These are phyloP conservation scores for Komagataella mondaviorum DNA, from an alignment of 805 yeast species.

Conservation along the genomic window DNA sequence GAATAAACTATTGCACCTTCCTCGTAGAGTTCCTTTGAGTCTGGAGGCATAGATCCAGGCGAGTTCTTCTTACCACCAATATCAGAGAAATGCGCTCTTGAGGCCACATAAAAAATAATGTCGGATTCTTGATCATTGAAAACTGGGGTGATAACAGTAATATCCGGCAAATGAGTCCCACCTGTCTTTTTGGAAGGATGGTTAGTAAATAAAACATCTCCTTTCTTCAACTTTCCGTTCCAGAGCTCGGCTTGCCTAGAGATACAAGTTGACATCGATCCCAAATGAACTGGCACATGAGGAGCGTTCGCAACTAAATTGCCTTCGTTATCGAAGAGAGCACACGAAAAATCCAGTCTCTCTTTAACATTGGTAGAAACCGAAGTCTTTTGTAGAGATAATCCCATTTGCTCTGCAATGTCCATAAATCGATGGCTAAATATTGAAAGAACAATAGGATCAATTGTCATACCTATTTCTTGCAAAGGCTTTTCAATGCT, in stretches of 20 bases:
- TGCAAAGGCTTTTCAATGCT: conserved; percentile 5
- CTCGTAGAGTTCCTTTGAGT: conserved; percentile 70
- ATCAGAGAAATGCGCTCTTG: conserved; percentile 94
- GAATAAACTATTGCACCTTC: conserved; percentile 87
- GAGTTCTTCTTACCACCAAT: conserved; percentile 63
- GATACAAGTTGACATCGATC: conserved; percentile 77
- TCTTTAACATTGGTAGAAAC: conserved; percentile 79
- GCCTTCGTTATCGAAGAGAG: conserved; percentile 66
- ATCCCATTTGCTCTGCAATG: conserved; percentile 85
- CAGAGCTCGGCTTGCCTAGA: conserved; percentile 51
- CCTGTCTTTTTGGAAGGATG: conserved; percentile 57
- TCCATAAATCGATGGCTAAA: conserved; percentile 82
- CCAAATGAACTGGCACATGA: conserved; percentile 76
- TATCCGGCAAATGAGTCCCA: conserved; percentile 85
- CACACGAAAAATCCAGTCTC: conserved; percentile 75
- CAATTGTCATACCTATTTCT: conserved; percentile 20
- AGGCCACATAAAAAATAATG: conserved; percentile 78
- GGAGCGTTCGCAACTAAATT: conserved; percentile 81
- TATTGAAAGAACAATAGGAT: conserved; percentile 63
- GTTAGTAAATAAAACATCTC: conserved; percentile 68
- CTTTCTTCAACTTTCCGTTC: conserved; percentile 50
- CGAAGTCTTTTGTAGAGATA: conserved; percentile 63
- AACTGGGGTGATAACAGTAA: conserved; percentile 87
- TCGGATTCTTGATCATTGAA: conserved; percentile 32
- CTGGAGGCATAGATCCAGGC: conserved; percentile 94